A percentile compares a stretch with the other conserved stretches of the same genome.
Conservation (phyloP, 768 basidiomycete genomes). For the Boletus vinaceobasis region DNA sequence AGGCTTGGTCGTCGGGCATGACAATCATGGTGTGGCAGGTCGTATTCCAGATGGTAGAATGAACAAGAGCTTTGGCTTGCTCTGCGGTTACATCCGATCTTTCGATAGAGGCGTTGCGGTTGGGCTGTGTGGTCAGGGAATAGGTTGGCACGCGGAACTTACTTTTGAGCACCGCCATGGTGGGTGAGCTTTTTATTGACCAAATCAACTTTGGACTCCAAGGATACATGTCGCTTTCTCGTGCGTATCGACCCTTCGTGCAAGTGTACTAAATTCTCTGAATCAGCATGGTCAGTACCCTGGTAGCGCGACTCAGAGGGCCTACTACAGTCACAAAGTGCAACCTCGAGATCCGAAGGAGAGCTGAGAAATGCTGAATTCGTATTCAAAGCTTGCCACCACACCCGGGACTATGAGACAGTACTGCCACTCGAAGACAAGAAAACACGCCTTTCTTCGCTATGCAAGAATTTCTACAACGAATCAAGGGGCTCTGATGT, state of each 20-base stretch:
- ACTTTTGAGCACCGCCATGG: neutral
- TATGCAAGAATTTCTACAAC: neutral
- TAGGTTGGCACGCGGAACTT: too few species aligned
- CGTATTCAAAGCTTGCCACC: too few species aligned
- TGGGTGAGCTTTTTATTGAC: too few species aligned
- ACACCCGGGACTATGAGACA: neutral
- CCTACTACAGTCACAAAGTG: too few species aligned
- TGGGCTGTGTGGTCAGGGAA: neutral
- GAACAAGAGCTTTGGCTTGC: neutral
- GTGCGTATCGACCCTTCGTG: too few species aligned
- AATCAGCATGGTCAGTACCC: too few species aligned
- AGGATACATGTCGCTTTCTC: too few species aligned
- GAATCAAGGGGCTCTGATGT: neutral
- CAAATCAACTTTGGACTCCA: too few species aligned
- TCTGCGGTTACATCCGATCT: neutral
- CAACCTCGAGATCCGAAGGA: too few species aligned
- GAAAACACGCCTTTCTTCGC: neutral
- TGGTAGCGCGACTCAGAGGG: too few species aligned
- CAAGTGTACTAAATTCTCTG: too few species aligned
- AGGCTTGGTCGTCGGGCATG: neutral
- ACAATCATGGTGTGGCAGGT: constrained; percentile 3
- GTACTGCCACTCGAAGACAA: neutral
- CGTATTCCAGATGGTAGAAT: neutral
- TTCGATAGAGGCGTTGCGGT: neutral
- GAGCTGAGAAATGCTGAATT: too few species aligned